Base-by-base conservation (phyloP, 2,329 filamentous ascomycete genomes). In the Ceratocystis huliohia region DNA sequence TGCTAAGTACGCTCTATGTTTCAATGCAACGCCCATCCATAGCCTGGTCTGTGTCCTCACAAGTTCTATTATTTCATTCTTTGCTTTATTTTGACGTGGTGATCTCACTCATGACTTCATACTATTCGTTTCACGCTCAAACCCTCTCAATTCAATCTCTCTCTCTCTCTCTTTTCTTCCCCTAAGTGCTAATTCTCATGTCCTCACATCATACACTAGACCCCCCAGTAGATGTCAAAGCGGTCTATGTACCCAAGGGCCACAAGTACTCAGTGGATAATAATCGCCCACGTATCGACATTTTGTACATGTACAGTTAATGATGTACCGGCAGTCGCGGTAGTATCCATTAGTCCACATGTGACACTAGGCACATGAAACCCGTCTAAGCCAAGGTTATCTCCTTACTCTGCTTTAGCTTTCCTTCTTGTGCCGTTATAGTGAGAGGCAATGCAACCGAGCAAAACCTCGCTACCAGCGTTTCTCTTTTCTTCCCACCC, bases 121-220 rank as follows among this genome's bases (percentile, higher is more conserved):
- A 7, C 13, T 59, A 30, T 33, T 30, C 53, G 53, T 59, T 59
- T 59, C 53, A 59, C 25, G 15, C 53, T 59, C 53, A 59, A 59
- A 59, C 53, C 53, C 8, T 30, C 8, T 30, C 28, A n/a, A 17
- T 15, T 17, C 17, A 13, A 59, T 59, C 53, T 46, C 41, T 28
- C 37, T 63, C 59, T 61, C 13, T 20, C 33, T 62, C 33, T 62
- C 37, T 63, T 1, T 30, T 28, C 10, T 13, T 50, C 13, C 30
- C 17, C 22, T 4, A 50, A 50, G 44, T 28, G 33, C 28, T 20
- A 5, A 63, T 59, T n/a, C 53, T 59, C 28, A 37, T 17, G 37
- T 59, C 53, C 28, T 59, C 53, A 59, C 28, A 59, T 59, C 53
- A 59, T 30, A 59, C 53, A 59, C 53, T 5, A 59, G 20, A n/a